phyloP scores from a whole-genome alignment of 345 rosid genomes.

The Tarenaya hassleriana region DNA sequence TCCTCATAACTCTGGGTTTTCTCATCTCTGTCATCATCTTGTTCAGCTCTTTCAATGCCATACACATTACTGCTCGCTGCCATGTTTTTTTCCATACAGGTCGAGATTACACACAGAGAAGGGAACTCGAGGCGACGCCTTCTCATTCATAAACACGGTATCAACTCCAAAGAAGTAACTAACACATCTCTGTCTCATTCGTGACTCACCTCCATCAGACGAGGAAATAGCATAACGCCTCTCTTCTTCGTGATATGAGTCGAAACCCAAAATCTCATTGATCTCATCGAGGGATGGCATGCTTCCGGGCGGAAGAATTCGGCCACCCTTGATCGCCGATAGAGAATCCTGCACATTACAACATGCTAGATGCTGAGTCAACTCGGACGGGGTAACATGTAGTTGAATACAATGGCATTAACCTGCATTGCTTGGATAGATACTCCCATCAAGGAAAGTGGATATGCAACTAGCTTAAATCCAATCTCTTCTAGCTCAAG shows the following conservation, averaged over 20 bases:
- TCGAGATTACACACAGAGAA: too few relatives aligned
- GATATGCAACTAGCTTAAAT: constrained; percentile 78
- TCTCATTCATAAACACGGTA: neutral
- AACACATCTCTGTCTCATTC: constrained; percentile 1
- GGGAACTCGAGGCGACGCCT: too few relatives aligned
- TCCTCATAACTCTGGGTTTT: constrained; percentile 45
- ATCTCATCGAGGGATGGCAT: constrained; percentile 79
- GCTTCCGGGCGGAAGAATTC: constrained; percentile 89
- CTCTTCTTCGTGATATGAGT: constrained; percentile 69
- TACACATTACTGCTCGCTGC: constrained; percentile 42
- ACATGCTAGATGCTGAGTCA: constrained; percentile 14
- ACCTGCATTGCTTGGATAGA: constrained; percentile 96
- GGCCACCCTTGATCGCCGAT: constrained; percentile 74
- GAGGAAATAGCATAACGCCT: constrained; percentile 46
- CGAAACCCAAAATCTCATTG: constrained; percentile 67
- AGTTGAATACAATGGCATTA: neutral
- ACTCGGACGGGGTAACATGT: neutral
- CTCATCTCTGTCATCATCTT: constrained; percentile 48
- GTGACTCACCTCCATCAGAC: constrained; percentile 50
- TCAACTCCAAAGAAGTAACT: constrained; percentile 3
- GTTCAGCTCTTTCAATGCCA: constrained; percentile 38
- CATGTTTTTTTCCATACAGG: too few relatives aligned
- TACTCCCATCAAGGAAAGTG: constrained; percentile 77
- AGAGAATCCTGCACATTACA: constrained; percentile 57
- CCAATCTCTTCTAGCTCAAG: constrained; percentile 80